Evolutionary conservation across 495 filamentous ascomycete genomes (phyloP).

Genomic region (Penicillium nucicola): DNA sequence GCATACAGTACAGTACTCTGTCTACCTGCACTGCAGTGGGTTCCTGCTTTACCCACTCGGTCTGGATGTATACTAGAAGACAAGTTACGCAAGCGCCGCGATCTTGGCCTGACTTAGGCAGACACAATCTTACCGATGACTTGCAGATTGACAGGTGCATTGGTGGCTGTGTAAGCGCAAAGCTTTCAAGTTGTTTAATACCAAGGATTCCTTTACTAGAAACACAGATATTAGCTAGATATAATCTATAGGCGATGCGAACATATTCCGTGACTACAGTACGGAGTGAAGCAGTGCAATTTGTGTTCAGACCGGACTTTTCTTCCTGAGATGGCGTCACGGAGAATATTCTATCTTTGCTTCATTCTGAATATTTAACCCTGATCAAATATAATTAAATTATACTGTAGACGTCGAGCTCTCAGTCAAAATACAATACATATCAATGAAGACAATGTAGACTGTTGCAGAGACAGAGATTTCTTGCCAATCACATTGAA

Average conservation of each 20-base stretch:
- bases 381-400: too few species aligned
- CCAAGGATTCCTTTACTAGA: neutral
- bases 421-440: neutral
- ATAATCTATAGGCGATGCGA: too few species aligned
- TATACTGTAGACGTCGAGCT: too few species aligned
- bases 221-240: too few species aligned
- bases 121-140: neutral
- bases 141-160: neutral
- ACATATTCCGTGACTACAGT: too few species aligned
- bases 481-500: conserved; percentile 4
- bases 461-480: neutral
- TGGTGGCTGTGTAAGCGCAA: neutral
- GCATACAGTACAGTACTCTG: too few species aligned
- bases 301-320: too few species aligned
- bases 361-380: too few species aligned
- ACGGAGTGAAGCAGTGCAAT: too few species aligned
- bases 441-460: neutral
- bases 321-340: too few species aligned
- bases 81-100: neutral
- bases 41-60: neutral
- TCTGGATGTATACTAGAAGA: neutral
- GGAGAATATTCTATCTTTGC: too few species aligned
- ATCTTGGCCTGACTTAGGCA: conserved; percentile 1
- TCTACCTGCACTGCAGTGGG: neutral
- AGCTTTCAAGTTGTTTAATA: neutral